phyloP scores from a whole-genome alignment of 805 yeast genomes.

The Starmera quercuum region DNA sequence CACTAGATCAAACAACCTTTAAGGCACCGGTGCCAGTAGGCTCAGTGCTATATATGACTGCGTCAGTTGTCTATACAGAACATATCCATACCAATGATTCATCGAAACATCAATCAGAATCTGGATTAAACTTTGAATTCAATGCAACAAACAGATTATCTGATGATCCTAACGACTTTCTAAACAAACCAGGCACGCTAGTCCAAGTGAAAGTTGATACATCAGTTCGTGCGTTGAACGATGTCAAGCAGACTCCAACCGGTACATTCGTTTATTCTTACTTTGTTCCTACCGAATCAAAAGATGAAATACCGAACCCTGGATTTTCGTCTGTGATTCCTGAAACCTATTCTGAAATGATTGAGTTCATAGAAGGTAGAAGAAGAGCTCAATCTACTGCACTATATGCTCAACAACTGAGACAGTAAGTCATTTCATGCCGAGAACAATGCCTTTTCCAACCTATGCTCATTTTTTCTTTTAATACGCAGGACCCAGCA shows the following conservation, averaged over 20 bases:
- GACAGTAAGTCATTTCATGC: neutral
- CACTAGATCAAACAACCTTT: conserved; percentile 86
- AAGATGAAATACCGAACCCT: conserved; percentile 28
- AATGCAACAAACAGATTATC: conserved; percentile 48
- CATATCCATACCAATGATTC: conserved; percentile 43
- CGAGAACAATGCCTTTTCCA: no score
- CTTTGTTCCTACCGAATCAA: conserved; percentile 62
- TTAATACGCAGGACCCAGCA: no score
- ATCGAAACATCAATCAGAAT: conserved; percentile 8
- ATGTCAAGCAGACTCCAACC: conserved; percentile 55
- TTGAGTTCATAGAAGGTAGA: conserved; percentile 83
- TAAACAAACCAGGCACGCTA: conserved; percentile 75
- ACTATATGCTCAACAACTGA: conserved; percentile 43
- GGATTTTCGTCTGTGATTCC: conserved; percentile 79
- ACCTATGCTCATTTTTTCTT: no score
- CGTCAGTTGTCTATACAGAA: conserved; percentile 81
- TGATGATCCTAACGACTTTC: conserved; percentile 46
- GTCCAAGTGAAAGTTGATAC: conserved; percentile 89
- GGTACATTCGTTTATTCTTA: conserved; percentile 87
- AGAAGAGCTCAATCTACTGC: conserved; percentile 86
- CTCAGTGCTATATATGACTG: conserved; percentile 73
- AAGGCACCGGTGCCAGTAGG: conserved; percentile 96
- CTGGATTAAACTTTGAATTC: conserved; percentile 39
- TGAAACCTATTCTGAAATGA: conserved; percentile 85
- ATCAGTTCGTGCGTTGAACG: conserved; percentile 59